Percentiles rank a stretch among this genome's conserved stretches.
phyloP scores from a whole-genome alignment of 768 basidiomycete species.

The Serendipita vermifera region DNA sequence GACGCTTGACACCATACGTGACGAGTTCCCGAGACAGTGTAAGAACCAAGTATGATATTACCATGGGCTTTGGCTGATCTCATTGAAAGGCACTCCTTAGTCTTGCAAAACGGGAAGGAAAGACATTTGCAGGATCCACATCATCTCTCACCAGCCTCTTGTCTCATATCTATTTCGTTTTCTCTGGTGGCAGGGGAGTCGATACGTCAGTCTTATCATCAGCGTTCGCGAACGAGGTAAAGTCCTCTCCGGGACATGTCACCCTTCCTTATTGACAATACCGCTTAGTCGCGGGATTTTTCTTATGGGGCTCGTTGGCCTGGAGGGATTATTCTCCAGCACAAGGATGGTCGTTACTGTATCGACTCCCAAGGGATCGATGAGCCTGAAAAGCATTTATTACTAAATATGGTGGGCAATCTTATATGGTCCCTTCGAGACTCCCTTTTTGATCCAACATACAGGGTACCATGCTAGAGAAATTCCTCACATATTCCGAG shows the following conservation, averaged over 20 bases:
- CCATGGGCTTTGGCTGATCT: neutral
- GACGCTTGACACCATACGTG: slow-evolving; percentile 57
- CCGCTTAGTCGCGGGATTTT: slow-evolving; percentile 43
- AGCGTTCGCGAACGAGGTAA: slow-evolving; percentile 46
- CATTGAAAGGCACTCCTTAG: slow-evolving; percentile 43
- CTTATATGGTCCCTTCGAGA: neutral
- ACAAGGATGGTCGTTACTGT: slow-evolving; percentile 40
- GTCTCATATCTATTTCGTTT: slow-evolving; percentile 75
- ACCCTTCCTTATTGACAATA: too few relatives aligned
- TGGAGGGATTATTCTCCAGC: slow-evolving; percentile 49
- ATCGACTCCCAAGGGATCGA: slow-evolving; percentile 43
- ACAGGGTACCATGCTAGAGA: slow-evolving; percentile 82
- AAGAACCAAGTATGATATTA: slow-evolving; percentile 15
- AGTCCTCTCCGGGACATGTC: slow-evolving; percentile 16
- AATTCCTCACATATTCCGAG: slow-evolving; percentile 58
- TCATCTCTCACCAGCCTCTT: slow-evolving; percentile 78
- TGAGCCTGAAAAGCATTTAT: slow-evolving; percentile 47
- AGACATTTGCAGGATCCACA: slow-evolving; percentile 71
- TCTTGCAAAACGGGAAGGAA: slow-evolving; percentile 45
- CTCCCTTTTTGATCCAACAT: neutral
- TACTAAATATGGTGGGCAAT: slow-evolving; percentile 55
- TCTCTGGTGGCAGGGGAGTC: slow-evolving; percentile 58
- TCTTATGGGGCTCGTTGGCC: slow-evolving; percentile 73
- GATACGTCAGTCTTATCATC: slow-evolving; percentile 49
- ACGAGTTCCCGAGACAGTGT: slow-evolving; percentile 69